Base-by-base conservation (phyloP, 2,329 filamentous ascomycete genomes). In the Pseudogymnoascus sp. region DNA sequence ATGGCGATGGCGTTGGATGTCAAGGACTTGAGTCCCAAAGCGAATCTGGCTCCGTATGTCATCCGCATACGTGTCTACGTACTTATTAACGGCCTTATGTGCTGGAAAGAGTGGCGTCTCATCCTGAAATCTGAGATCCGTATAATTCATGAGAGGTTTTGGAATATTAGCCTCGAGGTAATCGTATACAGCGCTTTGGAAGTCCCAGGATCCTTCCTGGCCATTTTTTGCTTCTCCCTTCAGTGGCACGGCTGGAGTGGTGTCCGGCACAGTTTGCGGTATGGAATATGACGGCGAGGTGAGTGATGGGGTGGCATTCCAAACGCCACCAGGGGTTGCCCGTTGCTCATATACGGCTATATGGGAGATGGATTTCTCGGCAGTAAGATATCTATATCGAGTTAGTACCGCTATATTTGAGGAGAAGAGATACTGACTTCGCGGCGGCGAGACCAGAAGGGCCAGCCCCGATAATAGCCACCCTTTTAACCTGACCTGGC, bases 141-240 rank as follows among this genome's bases (percentile, higher is more conserved):
- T 87, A 73, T 87, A 97, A 3, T 81, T 78, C 93, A 97, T 97
- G 61, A 97, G 73, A 0, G 80, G 79, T 64, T 88, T 84, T 0
- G 92, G 90, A 59, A 97, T 92, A 73, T 97, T 97, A 21, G 92
- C 92, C 70, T 96, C 88, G 14, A 97, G 78, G 23, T 82, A 77
- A 59, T 91, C 85, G 74, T 97, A 97, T 75, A 96, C 84, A 2
- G 92, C 89, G 16, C 89, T 91, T 38, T 38, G 33, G 11, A 60
- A 42, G 5, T 14, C 4, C 59, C 59, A 40, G 14, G 21, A n/a
- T 14, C 6, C 59, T 25, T 40, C 25, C 11, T 25, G 21, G 21
- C 35, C 59, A 40, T 60, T 33, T 4, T 31, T 25, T 14, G 68
- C 66, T 56, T 71, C 70, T 16, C 73, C 71, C 77, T 80, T 84